Evolutionary conservation across 31 red algal genomes (phyloP).

Genomic region (Bonnemaisonia californica): DNA sequence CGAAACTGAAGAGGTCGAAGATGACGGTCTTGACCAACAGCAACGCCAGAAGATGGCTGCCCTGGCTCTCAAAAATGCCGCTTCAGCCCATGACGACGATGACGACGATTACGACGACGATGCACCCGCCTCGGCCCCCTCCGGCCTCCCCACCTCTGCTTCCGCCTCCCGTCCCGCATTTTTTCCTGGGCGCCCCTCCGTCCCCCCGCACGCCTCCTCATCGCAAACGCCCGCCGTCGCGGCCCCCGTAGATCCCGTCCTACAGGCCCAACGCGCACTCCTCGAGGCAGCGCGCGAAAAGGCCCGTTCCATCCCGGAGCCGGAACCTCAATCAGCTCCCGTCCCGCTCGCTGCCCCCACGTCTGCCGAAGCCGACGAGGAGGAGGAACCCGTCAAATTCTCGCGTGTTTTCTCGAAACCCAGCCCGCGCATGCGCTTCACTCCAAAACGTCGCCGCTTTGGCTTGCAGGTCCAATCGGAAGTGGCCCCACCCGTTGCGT

Average conservation of each 20-base stretch:
- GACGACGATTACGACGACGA: slow-evolving; percentile 25
- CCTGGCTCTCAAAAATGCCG: not conserved
- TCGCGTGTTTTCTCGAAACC: not conserved
- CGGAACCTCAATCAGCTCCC: not conserved
- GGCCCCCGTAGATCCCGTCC: not conserved
- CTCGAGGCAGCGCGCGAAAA: slow-evolving; percentile 55
- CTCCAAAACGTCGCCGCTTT: not conserved
- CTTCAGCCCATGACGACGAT: slow-evolving; percentile 5
- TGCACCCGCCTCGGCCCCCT: not conserved
- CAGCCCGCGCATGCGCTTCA: not conserved
- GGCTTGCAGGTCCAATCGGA: not conserved
- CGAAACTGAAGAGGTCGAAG: not conserved
- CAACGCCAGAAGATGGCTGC: not conserved
- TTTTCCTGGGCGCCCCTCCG: no score
- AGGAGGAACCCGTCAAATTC: not conserved
- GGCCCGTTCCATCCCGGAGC: slow-evolving; percentile 2
- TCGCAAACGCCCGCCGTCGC: not conserved
- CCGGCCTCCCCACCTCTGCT: no score
- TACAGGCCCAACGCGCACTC: not conserved
- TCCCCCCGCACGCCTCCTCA: no score
- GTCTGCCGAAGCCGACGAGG: not conserved
- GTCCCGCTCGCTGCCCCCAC: not conserved
- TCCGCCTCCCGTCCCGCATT: no score
- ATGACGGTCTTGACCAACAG: not conserved
- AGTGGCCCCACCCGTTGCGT: not conserved